Conservation (phyloP, 768 basidiomycete species). For the Naganishia onofrii region DNA sequence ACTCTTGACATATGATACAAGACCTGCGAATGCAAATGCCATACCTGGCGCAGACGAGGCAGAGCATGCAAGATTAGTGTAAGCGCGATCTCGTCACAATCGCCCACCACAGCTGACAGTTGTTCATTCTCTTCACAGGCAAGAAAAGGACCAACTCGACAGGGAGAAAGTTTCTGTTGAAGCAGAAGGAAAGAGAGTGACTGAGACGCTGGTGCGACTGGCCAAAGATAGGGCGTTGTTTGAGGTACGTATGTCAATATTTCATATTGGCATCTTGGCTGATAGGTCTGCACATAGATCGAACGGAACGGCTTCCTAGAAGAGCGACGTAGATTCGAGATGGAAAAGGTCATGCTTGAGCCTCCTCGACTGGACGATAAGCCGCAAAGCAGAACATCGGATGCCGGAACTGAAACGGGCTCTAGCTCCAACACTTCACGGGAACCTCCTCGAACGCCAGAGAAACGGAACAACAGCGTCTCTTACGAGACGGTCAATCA, state of each 20-base stretch:
- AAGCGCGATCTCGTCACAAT: not conserved
- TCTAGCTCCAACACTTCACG: too few relatives aligned
- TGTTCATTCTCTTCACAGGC: slow-evolving; percentile 2
- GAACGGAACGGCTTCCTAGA: slow-evolving; percentile 43
- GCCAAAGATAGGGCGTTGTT: slow-evolving; percentile 39
- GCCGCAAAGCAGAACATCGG: not conserved
- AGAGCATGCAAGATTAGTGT: slow-evolving; percentile 13
- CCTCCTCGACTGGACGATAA: slow-evolving; percentile 12
- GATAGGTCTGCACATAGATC: slow-evolving; percentile 31
- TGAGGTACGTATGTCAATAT: slow-evolving; percentile 39
- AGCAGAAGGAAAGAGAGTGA: slow-evolving; percentile 36
- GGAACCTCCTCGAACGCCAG: slow-evolving; percentile 9
- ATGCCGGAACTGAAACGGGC: not conserved
- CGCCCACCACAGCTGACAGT: not conserved
- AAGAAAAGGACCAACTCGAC: slow-evolving; percentile 25
- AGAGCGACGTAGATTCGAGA: slow-evolving; percentile 35
- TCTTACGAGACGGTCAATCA: not conserved
- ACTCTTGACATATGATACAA: not conserved
- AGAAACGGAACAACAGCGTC: not conserved
- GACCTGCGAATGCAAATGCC: not conserved
- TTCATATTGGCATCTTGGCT: not conserved
- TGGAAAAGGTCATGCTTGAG: slow-evolving; percentile 40
- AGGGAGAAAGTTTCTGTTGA: slow-evolving; percentile 33
- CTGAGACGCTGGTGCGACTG: slow-evolving; percentile 36
- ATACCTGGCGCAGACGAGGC: not conserved